Conservation (phyloP, 2,329 filamentous ascomycete genomes). For the Periconia sp. region DNA sequence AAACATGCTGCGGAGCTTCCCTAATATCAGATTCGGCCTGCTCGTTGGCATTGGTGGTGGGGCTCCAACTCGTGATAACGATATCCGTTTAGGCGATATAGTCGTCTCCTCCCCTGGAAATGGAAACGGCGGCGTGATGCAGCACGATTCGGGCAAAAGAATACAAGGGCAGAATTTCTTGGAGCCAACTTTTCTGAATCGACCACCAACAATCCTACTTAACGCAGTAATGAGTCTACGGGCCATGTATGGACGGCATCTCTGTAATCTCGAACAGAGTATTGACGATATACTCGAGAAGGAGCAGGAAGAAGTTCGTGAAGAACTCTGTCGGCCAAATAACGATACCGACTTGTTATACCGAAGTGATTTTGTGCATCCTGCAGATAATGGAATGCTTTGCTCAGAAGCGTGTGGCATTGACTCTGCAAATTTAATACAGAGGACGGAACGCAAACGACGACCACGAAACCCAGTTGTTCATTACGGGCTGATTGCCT, state of each 20-base stretch:
- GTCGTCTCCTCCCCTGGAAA: slow-evolving; percentile 26
- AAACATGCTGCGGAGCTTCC: slow-evolving; percentile 31
- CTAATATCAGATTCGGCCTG: slow-evolving; percentile 36
- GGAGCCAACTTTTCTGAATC: slow-evolving; percentile 14
- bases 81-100: slow-evolving; percentile 21
- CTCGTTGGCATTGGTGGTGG: slow-evolving; percentile 47
- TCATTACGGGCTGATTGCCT: slow-evolving; percentile 6
- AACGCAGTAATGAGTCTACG: slow-evolving; percentile 21
- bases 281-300: slow-evolving; percentile 23
- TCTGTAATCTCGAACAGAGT: slow-evolving; percentile 12
- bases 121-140: slow-evolving; percentile 24
- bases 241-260: slow-evolving; percentile 16
- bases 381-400: background rate
- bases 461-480: slow-evolving; percentile 1
- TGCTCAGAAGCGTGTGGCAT: slow-evolving; percentile 9
- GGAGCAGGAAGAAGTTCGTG: slow-evolving; percentile 25
- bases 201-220: slow-evolving; percentile 20
- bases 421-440: background rate
- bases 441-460: background rate
- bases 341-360: background rate
- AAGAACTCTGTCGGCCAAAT: slow-evolving; percentile 25
- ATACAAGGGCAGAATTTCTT: slow-evolving; percentile 19
- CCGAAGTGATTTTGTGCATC: background rate
- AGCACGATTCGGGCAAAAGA: slow-evolving; percentile 33
- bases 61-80: slow-evolving; percentile 1